These are phyloP conservation scores for Brassica hybrid DNA, from an alignment of 441 rosid species.

Conservation along the genomic window DNA sequence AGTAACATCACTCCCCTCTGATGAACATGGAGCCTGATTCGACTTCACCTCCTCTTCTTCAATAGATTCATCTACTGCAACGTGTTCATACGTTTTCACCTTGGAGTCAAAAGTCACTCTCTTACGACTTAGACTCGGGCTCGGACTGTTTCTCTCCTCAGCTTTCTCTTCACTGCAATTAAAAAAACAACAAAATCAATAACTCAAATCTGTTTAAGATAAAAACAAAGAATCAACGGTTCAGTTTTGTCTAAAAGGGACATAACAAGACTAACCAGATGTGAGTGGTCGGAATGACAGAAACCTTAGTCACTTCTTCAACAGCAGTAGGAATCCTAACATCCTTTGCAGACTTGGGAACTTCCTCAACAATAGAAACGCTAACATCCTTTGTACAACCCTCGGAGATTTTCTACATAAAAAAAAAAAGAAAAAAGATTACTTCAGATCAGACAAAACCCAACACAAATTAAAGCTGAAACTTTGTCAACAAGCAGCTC, in stretches of 20 bases:
- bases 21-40: slow-evolving; percentile 44
- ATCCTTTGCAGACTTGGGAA: slow-evolving; percentile 21
- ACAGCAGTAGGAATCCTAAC: neutral
- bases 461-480: slow-evolving; percentile 1
- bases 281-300: slow-evolving; percentile 26
- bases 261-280: neutral
- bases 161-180: slow-evolving; percentile 29
- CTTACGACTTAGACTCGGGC: slow-evolving; percentile 48
- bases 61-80: slow-evolving; percentile 49
- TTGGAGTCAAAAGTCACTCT: slow-evolving; percentile 79
- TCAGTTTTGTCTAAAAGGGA: no score
- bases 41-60: slow-evolving; percentile 43
- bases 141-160: slow-evolving; percentile 49
- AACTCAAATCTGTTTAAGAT: neutral
- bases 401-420: slow-evolving; percentile 39
- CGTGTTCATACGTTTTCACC: slow-evolving; percentile 72
- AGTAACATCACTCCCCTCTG: slow-evolving; percentile 59
- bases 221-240: neutral
- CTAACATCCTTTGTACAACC: slow-evolving; percentile 42
- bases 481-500: neutral
- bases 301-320: slow-evolving; percentile 19
- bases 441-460: slow-evolving; percentile 14
- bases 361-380: slow-evolving; percentile 29
- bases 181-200: neutral
- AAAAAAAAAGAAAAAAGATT: neutral